A percentile compares a stretch with the other conserved stretches of the same genome.
These are phyloP conservation scores for Trichosanthes truncata DNA, from an alignment of 306 rosid species.

Conservation along the genomic window DNA sequence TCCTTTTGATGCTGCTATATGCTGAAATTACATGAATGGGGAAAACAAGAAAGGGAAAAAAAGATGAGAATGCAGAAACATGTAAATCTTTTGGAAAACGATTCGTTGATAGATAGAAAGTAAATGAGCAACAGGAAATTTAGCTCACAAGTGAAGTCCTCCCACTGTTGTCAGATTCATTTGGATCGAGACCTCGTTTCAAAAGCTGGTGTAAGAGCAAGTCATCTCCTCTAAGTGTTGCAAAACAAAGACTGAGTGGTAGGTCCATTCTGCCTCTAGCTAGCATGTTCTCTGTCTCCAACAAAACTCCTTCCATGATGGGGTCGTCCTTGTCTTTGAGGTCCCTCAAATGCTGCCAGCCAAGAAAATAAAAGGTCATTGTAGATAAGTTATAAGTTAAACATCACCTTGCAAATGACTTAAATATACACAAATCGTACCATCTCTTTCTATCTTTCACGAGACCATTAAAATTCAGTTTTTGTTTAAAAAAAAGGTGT, in stretches of 20 bases:
- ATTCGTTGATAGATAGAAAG: neutral
- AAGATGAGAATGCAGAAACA: neutral
- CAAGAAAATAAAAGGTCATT: conserved; percentile 11
- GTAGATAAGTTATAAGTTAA: neutral
- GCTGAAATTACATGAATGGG: conserved; percentile 34
- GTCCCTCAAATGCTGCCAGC: conserved; percentile 62
- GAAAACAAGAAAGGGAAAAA: neutral
- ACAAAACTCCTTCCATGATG: conserved; percentile 66
- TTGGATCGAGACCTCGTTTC: conserved; percentile 63
- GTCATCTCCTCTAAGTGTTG: conserved; percentile 76
- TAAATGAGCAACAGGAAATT: neutral
- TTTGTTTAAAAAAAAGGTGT: neutral
- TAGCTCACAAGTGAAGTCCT: conserved; percentile 70
- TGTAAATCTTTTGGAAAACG: neutral
- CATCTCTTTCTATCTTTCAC: neutral
- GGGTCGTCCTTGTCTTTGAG: conserved; percentile 62
- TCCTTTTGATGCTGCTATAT: conserved; percentile 66
- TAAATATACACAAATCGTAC: neutral
- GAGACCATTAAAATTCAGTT: neutral
- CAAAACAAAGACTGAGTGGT: conserved; percentile 79
- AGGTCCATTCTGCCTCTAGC: conserved; percentile 78
- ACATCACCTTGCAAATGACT: neutral
- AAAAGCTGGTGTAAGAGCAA: conserved; percentile 61
- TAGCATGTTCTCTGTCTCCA: conserved; percentile 78
- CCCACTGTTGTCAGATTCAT: conserved; percentile 70